These are phyloP conservation scores for Ascochyta lentis DNA, from an alignment of 2,329 filamentous ascomycete species.

Conservation along the genomic window DNA sequence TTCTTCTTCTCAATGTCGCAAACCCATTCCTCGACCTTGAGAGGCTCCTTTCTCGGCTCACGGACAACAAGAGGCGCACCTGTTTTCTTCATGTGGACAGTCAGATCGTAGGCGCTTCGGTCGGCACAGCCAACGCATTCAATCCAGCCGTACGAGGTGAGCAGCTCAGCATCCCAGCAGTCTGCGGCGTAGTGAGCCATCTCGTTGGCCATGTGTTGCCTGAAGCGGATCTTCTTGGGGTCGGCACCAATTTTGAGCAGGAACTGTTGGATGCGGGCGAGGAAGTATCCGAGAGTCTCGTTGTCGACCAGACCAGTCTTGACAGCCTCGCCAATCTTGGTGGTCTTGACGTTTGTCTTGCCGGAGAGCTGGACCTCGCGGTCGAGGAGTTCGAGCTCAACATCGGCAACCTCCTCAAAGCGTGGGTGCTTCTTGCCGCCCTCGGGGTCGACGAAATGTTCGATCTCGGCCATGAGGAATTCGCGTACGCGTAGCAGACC, in stretches of 20 bases:
- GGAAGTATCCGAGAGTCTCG: slow-evolving; percentile 96
- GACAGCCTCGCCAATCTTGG: slow-evolving; percentile 87
- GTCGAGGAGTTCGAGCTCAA: slow-evolving; percentile 84
- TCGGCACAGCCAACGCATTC: slow-evolving; percentile 98
- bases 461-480: slow-evolving; percentile 98
- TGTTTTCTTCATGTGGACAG: slow-evolving; percentile 91
- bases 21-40: slow-evolving; percentile 84
- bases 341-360: slow-evolving; percentile 75
- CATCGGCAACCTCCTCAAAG: slow-evolving; percentile 82
- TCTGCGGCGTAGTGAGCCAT: slow-evolving; percentile 95
- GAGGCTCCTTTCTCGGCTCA: slow-evolving; percentile 78
- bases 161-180: slow-evolving; percentile 96
- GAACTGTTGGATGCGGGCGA: slow-evolving; percentile 92
- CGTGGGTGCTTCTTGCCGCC: slow-evolving; percentile 92
- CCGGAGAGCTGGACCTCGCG: slow-evolving; percentile 85
- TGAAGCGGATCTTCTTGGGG: slow-evolving; percentile 86
- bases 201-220: slow-evolving; percentile 93
- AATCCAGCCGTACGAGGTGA: slow-evolving; percentile 94
- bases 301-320: slow-evolving; percentile 86
- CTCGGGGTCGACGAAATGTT: slow-evolving; percentile 95
- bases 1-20: slow-evolving; percentile 92
- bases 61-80: slow-evolving; percentile 85
- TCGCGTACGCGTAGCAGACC: slow-evolving; percentile 94
- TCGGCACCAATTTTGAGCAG: slow-evolving; percentile 88
- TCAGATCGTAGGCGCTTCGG: slow-evolving; percentile 91